Conservation (phyloP, 2,329 filamentous ascomycete species). For the Chalaropsis ovoidea region DNA sequence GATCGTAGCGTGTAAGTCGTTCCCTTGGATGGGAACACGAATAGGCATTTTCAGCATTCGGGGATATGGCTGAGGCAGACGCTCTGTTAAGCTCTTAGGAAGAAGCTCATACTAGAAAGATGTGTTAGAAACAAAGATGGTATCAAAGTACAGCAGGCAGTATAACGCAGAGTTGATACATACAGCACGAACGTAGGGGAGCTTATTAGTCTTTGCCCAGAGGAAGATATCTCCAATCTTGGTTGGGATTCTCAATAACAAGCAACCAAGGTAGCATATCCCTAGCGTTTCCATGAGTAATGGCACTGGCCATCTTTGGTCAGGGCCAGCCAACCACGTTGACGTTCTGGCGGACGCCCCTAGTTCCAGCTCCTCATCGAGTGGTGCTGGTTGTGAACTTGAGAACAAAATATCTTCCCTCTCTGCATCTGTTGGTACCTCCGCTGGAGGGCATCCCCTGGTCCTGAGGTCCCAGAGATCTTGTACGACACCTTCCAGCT, state of each 20-base stretch:
- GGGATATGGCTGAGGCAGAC: constrained; percentile 53
- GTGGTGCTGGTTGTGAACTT: constrained; percentile 33
- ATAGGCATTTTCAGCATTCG: constrained; percentile 45
- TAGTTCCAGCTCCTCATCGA: constrained; percentile 27
- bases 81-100: constrained; percentile 49
- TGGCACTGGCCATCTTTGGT: constrained; percentile 48
- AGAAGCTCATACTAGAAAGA: constrained; percentile 49
- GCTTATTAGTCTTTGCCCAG: constrained; percentile 57
- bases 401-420: constrained; percentile 24
- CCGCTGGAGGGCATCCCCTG: constrained; percentile 34
- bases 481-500: constrained; percentile 68
- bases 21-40: constrained; percentile 37
- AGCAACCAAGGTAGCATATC: constrained; percentile 67
- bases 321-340: constrained; percentile 39
- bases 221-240: constrained; percentile 59
- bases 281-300: constrained; percentile 63
- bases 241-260: constrained; percentile 68
- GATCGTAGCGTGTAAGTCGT: constrained; percentile 55
- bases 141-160: background rate
- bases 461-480: constrained; percentile 76
- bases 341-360: constrained; percentile 30
- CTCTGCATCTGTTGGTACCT: background rate
- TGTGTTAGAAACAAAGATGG: constrained; percentile 13
- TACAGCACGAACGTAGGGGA: constrained; percentile 63
- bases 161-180: constrained; percentile 29